phyloP scores from a whole-genome alignment of 192 early-diverging fungal species.

The Diversispora epigaea region DNA sequence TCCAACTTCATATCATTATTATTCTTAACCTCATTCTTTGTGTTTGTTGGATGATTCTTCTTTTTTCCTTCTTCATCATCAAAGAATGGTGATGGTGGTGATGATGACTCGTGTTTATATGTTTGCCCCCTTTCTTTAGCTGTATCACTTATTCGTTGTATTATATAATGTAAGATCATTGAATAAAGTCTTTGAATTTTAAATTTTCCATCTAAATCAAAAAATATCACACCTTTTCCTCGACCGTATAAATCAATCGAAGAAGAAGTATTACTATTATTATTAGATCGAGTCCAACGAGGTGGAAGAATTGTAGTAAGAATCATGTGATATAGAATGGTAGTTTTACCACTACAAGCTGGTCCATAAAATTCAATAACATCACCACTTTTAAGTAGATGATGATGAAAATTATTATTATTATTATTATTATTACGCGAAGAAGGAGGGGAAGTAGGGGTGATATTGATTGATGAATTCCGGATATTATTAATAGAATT shows the following conservation, averaged over 20 bases:
- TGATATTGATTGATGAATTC: neutral
- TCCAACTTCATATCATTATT: neutral
- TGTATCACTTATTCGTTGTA: neutral
- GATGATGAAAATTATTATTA: too few species aligned
- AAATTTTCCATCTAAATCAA: conserved; percentile 29
- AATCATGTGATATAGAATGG: conserved; percentile 15
- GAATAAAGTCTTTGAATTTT: conserved; percentile 18
- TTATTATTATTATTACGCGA: neutral
- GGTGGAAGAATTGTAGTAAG: conserved; percentile 25
- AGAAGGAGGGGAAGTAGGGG: neutral
- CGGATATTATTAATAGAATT: too few species aligned
- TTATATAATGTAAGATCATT: conserved; percentile 18
- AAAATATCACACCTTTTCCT: conserved; percentile 26
- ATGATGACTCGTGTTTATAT: neutral
- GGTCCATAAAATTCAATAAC: conserved; percentile 32
- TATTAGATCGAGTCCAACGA: conserved; percentile 1
- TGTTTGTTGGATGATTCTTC: neutral
- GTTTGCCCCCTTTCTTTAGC: neutral
- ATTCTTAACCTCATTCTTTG: too few species aligned
- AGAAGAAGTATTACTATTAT: neutral
- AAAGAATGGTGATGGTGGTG: neutral
- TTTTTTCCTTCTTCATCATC: neutral
- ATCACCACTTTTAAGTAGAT: conserved; percentile 7
- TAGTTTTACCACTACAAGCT: conserved; percentile 23
- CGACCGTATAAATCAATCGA: conserved; percentile 7